These are phyloP conservation scores for Coniferiporia sulphurascens DNA, from an alignment of 1,284 basidiomycete species.

Conservation along the genomic window DNA sequence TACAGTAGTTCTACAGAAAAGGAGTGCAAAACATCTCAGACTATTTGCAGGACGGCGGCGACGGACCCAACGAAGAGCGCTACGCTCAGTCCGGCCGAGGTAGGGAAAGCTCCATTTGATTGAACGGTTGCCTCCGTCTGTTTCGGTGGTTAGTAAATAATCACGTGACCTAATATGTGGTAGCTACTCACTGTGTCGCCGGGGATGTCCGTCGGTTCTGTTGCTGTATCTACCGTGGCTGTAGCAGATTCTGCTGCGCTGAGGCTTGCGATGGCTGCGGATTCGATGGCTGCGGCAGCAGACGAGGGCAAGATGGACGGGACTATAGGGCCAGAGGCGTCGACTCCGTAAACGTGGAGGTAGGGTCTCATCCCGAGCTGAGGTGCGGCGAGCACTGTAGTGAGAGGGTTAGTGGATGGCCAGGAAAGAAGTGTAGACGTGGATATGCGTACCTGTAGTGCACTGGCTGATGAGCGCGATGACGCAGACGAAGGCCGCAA, in stretches of 20 bases:
- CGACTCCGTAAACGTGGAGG: conserved; percentile 8
- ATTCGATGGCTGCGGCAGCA: not conserved
- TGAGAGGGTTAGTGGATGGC: not conserved
- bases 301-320: not conserved
- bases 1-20: not conserved
- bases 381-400: conserved; percentile 9
- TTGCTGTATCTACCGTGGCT: not conserved
- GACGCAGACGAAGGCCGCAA: not conserved
- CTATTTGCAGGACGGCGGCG: not conserved
- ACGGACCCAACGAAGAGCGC: conserved; percentile 5
- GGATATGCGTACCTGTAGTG: not conserved
- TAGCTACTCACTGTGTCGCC: conserved; percentile 2
- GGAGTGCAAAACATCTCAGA: not conserved
- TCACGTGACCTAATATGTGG: not conserved
- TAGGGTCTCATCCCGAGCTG: conserved; percentile 9
- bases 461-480: conserved; percentile 3
- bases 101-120: conserved; percentile 6
- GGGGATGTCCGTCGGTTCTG: not conserved
- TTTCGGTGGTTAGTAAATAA: not conserved
- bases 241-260: not conserved
- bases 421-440: not conserved
- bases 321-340: not conserved
- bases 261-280: not conserved
- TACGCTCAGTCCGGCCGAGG: not conserved
- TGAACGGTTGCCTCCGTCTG: not conserved